A percentile compares a stretch with the other conserved stretches of the same genome.
Evolutionary conservation across 1,284 basidiomycete species (phyloP).

Genomic region (Ceratobasidium sp.): DNA sequence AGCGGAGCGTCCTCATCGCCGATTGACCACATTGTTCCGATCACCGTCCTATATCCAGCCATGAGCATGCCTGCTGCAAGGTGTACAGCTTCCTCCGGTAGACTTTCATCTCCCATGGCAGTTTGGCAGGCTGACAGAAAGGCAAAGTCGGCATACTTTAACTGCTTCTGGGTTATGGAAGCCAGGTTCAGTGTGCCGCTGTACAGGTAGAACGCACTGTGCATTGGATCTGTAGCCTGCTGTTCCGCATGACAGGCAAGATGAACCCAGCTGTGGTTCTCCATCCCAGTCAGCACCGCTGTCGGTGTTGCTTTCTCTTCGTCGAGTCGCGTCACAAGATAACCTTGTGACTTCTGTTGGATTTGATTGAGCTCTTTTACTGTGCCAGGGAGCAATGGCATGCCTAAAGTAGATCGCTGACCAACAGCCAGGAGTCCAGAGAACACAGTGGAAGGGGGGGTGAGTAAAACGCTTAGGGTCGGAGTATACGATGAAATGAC

Average conservation of each 20-base stretch:
- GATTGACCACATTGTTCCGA: constrained; percentile 17
- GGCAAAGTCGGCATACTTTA: neutral
- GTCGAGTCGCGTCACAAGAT: neutral
- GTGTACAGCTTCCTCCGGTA: constrained; percentile 7
- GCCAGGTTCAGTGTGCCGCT: neutral
- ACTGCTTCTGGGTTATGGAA: neutral
- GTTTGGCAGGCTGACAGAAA: constrained; percentile 32
- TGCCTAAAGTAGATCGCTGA: neutral
- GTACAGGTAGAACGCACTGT: constrained; percentile 5
- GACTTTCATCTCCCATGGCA: neutral
- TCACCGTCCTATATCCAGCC: neutral
- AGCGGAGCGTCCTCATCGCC: constrained; percentile 8
- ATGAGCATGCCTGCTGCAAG: constrained; percentile 19
- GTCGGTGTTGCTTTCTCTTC: neutral
- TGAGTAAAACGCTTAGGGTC: no score
- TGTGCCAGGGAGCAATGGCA: neutral
- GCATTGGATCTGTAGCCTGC: neutral
- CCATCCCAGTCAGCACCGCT: constrained; percentile 7
- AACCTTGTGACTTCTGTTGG: neutral
- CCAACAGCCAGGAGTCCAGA: neutral
- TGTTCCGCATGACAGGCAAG: constrained; percentile 32
- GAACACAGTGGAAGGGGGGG: no score
- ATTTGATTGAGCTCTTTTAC: neutral
- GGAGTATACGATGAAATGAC: no score
- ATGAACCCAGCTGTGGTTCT: constrained; percentile 18